A percentile compares a stretch with the other conserved stretches of the same genome.
phyloP scores from a whole-genome alignment of 116 monocot species.

The Cymodocea nodosa region DNA sequence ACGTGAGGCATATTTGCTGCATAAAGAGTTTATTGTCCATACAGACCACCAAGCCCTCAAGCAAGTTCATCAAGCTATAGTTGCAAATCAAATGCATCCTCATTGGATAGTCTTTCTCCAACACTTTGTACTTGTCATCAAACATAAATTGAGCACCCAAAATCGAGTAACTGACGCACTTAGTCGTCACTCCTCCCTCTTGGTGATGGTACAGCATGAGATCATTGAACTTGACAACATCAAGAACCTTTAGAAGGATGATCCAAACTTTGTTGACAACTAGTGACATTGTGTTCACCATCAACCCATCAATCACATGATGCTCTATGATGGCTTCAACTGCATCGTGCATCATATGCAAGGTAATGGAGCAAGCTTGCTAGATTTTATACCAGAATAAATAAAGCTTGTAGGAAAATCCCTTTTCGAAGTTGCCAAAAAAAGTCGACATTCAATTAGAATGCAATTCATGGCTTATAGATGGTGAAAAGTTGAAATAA shows the following conservation, averaged over 20 bases:
- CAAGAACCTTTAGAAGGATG: neutral
- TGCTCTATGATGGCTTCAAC: too few relatives aligned
- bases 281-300: too few relatives aligned
- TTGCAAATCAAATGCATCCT: neutral
- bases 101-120: neutral
- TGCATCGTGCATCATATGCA: too few relatives aligned
- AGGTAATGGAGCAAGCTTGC: too few relatives aligned
- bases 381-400: too few relatives aligned
- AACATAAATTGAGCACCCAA: neutral
- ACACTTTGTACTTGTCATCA: neutral
- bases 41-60: constrained; percentile 1
- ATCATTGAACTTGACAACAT: neutral
- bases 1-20: neutral
- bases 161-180: neutral
- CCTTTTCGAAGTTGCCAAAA: too few relatives aligned
- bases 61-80: neutral
- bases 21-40: neutral
- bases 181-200: neutral
- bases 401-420: too few relatives aligned
- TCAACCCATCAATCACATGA: too few relatives aligned
- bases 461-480: too few relatives aligned
- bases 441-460: too few relatives aligned
- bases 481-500: too few relatives aligned
- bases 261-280: neutral
- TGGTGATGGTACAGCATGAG: neutral